Evolutionary conservation across 495 filamentous ascomycete species (phyloP), one percentile per base, ranked within the genome.

Genomic region (Stereocaulon alpinum): DNA sequence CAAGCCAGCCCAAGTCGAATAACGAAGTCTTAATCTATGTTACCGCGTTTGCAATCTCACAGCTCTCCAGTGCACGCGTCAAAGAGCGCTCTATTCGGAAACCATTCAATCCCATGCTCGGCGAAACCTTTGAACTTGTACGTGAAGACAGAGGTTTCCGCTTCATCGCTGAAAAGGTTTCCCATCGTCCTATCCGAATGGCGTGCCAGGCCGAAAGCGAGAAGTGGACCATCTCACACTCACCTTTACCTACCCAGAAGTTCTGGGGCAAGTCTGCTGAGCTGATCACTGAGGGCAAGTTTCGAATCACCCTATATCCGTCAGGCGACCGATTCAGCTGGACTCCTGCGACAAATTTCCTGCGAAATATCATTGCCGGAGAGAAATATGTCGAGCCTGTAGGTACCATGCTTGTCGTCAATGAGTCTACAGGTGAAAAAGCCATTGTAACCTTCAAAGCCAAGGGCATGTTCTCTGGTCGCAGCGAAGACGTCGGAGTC

Each of bases 221-320:
- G 24, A 73, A 77, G 43, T 98, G 93, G 93, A 88, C 84, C 10
- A 82, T 95, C 58, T 76, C 87, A 6, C 93, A 97, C 68, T 85
- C 86, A 7, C 89, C 93, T 0, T 83, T 85, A 65, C 93, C 93
- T 3, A 84, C 84, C 10, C 93, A 98, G 68, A 96, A 97, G 64
- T 98, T 98, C 76, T 98, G 93, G 93, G 93, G 93, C 48, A 98
- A 98, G 73, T 89, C 84, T 56, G 88, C 87, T 18, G 93, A 98
- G 71, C 80, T 98, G 60, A 89, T 84, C 49, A 97, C 91, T 0
- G 92, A 95, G 45, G 93, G 93, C 12, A 86, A 89, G 22, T 84
- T 87, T 11, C 81, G 90, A 22, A 74, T 97, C 40, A 79, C 76
- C 40, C 71, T 95, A 27, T 86, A 90, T 65, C 75, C 76, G 14